Base-by-base conservation (phyloP, 2,329 filamentous ascomycete genomes). In the Trichoderma semiorbis region DNA sequence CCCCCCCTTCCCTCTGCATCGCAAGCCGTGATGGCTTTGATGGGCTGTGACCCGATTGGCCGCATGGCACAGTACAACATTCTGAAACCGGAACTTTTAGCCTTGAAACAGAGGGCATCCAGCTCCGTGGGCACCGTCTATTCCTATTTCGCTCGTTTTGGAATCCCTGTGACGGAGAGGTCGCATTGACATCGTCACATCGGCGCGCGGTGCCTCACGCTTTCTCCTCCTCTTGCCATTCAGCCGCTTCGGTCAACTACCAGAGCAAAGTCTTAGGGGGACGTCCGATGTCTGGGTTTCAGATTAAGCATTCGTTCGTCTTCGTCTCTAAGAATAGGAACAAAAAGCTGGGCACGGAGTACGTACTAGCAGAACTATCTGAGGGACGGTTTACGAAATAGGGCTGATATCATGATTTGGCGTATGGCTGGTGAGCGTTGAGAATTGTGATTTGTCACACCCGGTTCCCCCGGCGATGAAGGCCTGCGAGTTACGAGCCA, bases 61-160 rank as follows among this genome's bases (percentile, higher is more conserved):
- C 39, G 66, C 57, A 61, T 62, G 30, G 28, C 10, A 62, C 8
- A 60, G 32, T 60, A 60, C 36, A 43, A 32, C 69, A 50, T 66
- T 60, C 69, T 71, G 69, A 71, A 71, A 71, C 69, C 69, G 61
- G 61, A 24, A 58, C 69, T 43, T 57, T 57, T 47, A 47, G 61
- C 50, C 69, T 64, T 71, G 69, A 66, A 71, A 71, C 69, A 65
- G 43, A 47, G 50, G 28, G 32, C 34, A 66, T 57, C 61, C 61
- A 65, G 61, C 34, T 66, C 50, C 61, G 28, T 50, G 69, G 61
- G 14, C 39, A 32, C 26, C 11, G 43, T 18, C 47, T 43, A 57
- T 43, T 55, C 60, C 36, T n/a, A 16, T 66, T 47, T 5, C 24
- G n/a, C 61, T 66, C 39, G 18, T 36, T 39, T 65, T 65, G 61